Base-by-base conservation (phyloP, 1,284 basidiomycete genomes). In the Afroboletus lepidellus region DNA sequence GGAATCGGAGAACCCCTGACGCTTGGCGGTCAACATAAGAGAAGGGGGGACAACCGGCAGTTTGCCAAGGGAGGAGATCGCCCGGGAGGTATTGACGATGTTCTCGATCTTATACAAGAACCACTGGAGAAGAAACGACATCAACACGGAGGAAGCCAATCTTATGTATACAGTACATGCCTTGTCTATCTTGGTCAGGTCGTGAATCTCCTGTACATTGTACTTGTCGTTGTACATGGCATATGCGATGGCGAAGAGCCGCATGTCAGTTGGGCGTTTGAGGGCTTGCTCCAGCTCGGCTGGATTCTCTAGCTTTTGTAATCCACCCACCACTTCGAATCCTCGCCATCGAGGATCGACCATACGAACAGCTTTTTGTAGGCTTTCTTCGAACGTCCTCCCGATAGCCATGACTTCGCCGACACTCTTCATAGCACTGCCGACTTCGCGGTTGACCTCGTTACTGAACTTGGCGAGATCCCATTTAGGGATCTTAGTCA, bases 361-460 rank as follows among this genome's bases (percentile, higher is more conserved):
- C 77, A 97, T 94, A 61, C 97, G 89, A 61, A 99, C 92, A 47
- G 97, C 97, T 77, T 99, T 99, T 72, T 99, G 97, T 66, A 99
- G 79, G 65, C 90, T 94, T 74, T 99, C 97, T 74, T 99, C 97
- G 62, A 98, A 99, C 1, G 97, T 99, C 61, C 97, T 90, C 43
- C 97, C 97, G 61, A 99, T 98, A 58, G 96, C 96, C 97, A 99
- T 99, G 64, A 99, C 96, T 72, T 99, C 97, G 57, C 97, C 97
- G 54, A 99, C 97, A 23, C 92, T 95, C 76, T 99, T 99, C 97
- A 99, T 99, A 24, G 94, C 85, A 3, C 95, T 98, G 34, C 97
- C 96, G 48, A 99, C 87, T 68, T 94, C 87, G 55, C 96, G 89
- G 70, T 97, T 90, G 54, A 99, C 97, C 67, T 98, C 94, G 3